phyloP scores from a whole-genome alignment of 2,329 filamentous ascomycete species.

The Penicillium sp. region DNA sequence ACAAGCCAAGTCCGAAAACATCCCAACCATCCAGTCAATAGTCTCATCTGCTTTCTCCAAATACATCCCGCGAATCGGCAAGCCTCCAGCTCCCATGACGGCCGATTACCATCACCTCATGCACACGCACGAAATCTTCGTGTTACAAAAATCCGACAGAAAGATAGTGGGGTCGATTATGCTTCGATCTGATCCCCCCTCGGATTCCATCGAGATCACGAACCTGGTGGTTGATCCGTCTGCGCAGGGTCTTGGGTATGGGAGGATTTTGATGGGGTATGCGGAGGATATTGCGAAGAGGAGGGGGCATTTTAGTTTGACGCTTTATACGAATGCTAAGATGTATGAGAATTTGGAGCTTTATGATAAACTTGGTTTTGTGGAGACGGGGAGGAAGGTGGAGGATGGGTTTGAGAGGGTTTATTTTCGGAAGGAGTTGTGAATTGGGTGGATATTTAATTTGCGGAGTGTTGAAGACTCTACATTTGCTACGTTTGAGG shows the following conservation, averaged over 20 bases:
- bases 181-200: neutral
- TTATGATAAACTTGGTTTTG: conserved; percentile 20
- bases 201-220: conserved; percentile 10
- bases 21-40: conserved; percentile 16
- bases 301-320: conserved; percentile 3
- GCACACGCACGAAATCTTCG: conserved; percentile 6
- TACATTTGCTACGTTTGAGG: too few species aligned
- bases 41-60: conserved; percentile 18
- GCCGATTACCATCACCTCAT: conserved; percentile 15
- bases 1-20: conserved; percentile 10
- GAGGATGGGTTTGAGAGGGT: conserved; percentile 24
- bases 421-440: conserved; percentile 16
- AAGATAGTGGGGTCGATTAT: conserved; percentile 15
- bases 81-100: conserved; percentile 20
- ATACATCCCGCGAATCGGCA: conserved; percentile 22
- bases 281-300: conserved; percentile 10
- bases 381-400: conserved; percentile 11
- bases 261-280: conserved; percentile 14
- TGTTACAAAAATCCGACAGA: conserved; percentile 5
- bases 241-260: conserved; percentile 19
- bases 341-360: conserved; percentile 24
- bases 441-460: neutral
- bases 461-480: too few species aligned
- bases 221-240: conserved; percentile 21
- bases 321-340: conserved; percentile 23